A percentile compares a stretch with the other conserved stretches of the same genome.
These are phyloP conservation scores for Hordeum pubiflorum DNA, from an alignment of 202 grass and related monocot genomes.

Conservation along the genomic window DNA sequence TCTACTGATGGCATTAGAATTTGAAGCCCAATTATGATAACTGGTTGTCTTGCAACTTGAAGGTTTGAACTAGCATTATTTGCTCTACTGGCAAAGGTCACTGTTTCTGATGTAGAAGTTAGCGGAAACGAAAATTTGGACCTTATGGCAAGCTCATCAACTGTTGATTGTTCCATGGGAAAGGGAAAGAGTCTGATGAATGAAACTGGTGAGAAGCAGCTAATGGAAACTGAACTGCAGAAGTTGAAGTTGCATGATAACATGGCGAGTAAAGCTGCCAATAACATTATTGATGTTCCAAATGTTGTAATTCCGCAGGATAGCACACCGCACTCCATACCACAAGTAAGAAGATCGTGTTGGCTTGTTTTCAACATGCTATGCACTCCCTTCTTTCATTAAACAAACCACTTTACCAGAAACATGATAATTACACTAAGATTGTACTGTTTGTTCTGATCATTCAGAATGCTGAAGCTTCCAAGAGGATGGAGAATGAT, in stretches of 20 bases:
- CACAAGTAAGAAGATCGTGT: conserved; percentile 21
- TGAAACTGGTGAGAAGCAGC: conserved; percentile 36
- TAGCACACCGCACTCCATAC: conserved; percentile 24
- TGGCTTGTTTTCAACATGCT: background rate
- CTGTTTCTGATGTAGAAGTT: conserved; percentile 51
- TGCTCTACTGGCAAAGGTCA: conserved; percentile 72
- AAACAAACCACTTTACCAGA: conserved; percentile 14
- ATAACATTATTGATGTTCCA: conserved; percentile 45
- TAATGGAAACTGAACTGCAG: conserved; percentile 50
- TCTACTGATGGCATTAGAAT: conserved; percentile 15
- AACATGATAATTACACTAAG: conserved; percentile 6
- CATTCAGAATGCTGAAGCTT: conserved; percentile 46
- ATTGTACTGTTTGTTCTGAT: conserved; percentile 28
- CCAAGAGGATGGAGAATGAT: conserved; percentile 40
- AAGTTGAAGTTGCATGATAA: conserved; percentile 56
- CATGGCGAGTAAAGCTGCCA: conserved; percentile 35
- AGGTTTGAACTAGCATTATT: conserved; percentile 97
- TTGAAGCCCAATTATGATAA: conserved; percentile 7
- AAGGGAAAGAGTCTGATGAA: conserved; percentile 49
- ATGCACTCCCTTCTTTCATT: background rate
- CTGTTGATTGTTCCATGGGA: conserved; percentile 29
- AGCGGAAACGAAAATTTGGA: conserved; percentile 39
- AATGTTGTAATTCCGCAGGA: conserved; percentile 38
- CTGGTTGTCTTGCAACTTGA: conserved; percentile 28
- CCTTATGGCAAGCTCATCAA: conserved; percentile 16